Conservation (phyloP, 176 grass and related monocot species). For the Saccharum spontaneum region DNA sequence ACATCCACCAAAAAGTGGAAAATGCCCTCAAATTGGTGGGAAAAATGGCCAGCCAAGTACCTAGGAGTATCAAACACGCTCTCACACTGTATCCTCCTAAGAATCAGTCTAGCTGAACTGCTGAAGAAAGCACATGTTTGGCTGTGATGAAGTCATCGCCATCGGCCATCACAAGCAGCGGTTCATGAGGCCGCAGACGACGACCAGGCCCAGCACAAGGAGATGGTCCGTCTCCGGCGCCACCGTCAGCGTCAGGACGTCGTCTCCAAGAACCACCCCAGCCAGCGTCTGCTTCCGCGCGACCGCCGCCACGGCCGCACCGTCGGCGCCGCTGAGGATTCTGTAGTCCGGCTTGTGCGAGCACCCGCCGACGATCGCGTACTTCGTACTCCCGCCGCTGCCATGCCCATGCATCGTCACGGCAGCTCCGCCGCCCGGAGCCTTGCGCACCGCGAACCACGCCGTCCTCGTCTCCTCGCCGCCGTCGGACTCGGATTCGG, state of each 20-base stretch:
- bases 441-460: slow-evolving; percentile 58
- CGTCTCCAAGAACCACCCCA: slow-evolving; percentile 55
- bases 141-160: neutral
- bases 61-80: neutral
- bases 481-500: neutral
- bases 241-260: slow-evolving; percentile 69
- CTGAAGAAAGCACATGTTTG: neutral
- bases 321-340: slow-evolving; percentile 6
- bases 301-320: slow-evolving; percentile 26
- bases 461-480: slow-evolving; percentile 18
- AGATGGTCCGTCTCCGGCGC: slow-evolving; percentile 53
- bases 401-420: slow-evolving; percentile 24
- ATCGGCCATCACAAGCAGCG: slow-evolving; percentile 14
- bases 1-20: neutral
- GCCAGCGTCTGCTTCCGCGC: slow-evolving; percentile 46
- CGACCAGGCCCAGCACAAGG: slow-evolving; percentile 59
- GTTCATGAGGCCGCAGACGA: slow-evolving; percentile 68
- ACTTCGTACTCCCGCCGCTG: slow-evolving; percentile 5
- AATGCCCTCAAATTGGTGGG: neutral
- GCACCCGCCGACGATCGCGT: slow-evolving; percentile 41
- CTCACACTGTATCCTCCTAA: neutral
- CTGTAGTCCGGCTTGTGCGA: slow-evolving; percentile 41
- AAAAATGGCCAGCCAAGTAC: neutral
- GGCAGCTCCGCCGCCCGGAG: neutral
- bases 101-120: neutral